Evolutionary conservation across 1,139 yeast species (phyloP).

Genomic region (Taphrina flavorubra): DNA sequence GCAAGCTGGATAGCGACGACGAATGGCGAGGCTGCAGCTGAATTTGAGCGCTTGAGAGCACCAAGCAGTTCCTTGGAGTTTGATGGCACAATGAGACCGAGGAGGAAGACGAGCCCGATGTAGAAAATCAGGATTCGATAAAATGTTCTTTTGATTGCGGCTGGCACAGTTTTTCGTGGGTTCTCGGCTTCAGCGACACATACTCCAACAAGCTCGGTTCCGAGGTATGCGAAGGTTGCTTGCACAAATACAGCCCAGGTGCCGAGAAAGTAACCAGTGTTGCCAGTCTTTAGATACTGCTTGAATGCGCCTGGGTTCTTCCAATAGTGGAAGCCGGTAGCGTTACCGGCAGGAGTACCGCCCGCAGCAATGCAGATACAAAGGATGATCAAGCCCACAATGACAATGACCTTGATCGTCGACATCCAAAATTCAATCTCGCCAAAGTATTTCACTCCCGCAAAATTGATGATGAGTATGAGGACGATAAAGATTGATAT

Average conservation of each 20-base stretch:
- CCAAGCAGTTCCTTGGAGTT: conserved; percentile 61
- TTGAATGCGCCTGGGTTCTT: conserved; percentile 67
- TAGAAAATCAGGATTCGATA: conserved; percentile 80
- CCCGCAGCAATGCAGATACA: conserved; percentile 55
- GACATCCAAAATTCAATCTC: conserved; percentile 74
- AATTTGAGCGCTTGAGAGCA: conserved; percentile 57
- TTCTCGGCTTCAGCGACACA: conserved; percentile 87
- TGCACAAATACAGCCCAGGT: conserved; percentile 61
- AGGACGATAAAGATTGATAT: conserved; percentile 50
- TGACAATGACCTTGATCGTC: conserved; percentile 63
- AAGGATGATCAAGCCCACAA: conserved; percentile 53
- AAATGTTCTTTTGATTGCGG: conserved; percentile 81
- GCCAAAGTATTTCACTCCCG: conserved; percentile 56
- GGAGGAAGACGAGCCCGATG: conserved; percentile 69
- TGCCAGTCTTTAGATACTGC: conserved; percentile 54
- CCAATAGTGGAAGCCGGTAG: conserved; percentile 73
- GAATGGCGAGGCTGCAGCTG: conserved; percentile 58
- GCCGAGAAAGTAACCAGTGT: conserved; percentile 65
- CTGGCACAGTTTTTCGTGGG: conserved; percentile 82
- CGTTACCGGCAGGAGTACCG: conserved; percentile 62
- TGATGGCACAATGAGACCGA: conserved; percentile 82
- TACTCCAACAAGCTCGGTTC: conserved; percentile 85
- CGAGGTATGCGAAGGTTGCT: conserved; percentile 72
- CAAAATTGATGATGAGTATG: conserved; percentile 48
- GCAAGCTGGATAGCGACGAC: conserved; percentile 73